Conservation (phyloP, 1,139 yeast species). For the Suhomyces chickasaworum region DNA sequence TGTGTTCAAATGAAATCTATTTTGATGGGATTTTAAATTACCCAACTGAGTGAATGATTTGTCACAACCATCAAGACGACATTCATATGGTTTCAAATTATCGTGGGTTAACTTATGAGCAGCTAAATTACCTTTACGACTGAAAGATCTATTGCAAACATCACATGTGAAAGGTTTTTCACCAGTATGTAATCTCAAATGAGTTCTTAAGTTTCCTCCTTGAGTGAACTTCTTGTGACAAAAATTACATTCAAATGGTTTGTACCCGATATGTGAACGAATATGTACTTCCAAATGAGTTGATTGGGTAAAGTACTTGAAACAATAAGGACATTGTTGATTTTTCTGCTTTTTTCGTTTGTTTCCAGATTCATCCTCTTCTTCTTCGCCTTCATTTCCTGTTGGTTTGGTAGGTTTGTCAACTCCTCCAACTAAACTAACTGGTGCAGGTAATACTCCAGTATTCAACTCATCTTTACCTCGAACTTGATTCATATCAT, state of each 20-base stretch:
- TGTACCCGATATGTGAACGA: slow-evolving; percentile 74
- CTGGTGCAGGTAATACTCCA: slow-evolving; percentile 57
- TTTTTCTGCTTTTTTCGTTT: slow-evolving; percentile 47
- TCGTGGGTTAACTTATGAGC: slow-evolving; percentile 85
- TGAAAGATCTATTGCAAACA: slow-evolving; percentile 70
- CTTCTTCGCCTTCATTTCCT: slow-evolving; percentile 21
- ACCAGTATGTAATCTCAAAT: slow-evolving; percentile 85
- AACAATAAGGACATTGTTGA: slow-evolving; percentile 72
- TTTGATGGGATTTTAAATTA: slow-evolving; percentile 90
- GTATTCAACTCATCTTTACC: slow-evolving; percentile 27
- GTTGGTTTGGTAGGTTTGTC: slow-evolving; percentile 56
- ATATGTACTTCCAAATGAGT: slow-evolving; percentile 81
- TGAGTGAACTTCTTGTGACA: slow-evolving; percentile 87
- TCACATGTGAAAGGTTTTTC: slow-evolving; percentile 85
- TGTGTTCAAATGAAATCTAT: slow-evolving; percentile 77
- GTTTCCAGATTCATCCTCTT: slow-evolving; percentile 22
- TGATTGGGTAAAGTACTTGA: slow-evolving; percentile 68
- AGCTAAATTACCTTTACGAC: slow-evolving; percentile 86
- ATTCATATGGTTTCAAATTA: slow-evolving; percentile 74
- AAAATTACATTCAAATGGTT: slow-evolving; percentile 76
- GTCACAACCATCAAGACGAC: slow-evolving; percentile 79
- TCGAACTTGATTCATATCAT: slow-evolving; percentile 19
- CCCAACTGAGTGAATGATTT: slow-evolving; percentile 91
- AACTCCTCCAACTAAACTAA: slow-evolving; percentile 79
- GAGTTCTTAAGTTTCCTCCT: slow-evolving; percentile 90